Conservation (phyloP, 2,329 filamentous ascomycete genomes). For the Elsinoe perseae region DNA sequence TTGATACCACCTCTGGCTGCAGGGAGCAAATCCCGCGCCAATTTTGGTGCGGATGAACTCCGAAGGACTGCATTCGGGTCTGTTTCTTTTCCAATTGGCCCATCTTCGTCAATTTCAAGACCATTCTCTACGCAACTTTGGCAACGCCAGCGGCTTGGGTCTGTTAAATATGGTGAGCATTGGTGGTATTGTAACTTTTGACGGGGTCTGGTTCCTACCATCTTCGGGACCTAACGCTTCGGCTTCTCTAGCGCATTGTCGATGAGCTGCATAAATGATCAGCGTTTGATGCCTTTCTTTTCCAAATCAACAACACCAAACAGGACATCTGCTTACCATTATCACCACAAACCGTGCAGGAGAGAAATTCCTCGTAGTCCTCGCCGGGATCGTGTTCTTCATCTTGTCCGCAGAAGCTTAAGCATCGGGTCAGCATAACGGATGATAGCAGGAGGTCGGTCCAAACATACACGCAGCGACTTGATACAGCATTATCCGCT, state of each 20-base stretch:
- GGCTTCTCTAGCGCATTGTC: slow-evolving; percentile 74
- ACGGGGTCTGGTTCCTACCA: slow-evolving; percentile 43
- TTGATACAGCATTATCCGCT: slow-evolving; percentile 44
- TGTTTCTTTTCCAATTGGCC: slow-evolving; percentile 30
- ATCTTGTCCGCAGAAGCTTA: slow-evolving; percentile 72
- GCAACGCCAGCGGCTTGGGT: slow-evolving; percentile 55
- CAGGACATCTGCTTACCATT: slow-evolving; percentile 60
- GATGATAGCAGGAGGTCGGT: background rate
- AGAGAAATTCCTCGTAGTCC: slow-evolving; percentile 70
- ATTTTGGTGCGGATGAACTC: slow-evolving; percentile 58
- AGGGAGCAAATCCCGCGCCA: slow-evolving; percentile 59
- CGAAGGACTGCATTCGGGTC: slow-evolving; percentile 38
- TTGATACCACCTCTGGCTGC: slow-evolving; percentile 56
- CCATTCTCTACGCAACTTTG: slow-evolving; percentile 48
- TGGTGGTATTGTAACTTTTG: background rate
- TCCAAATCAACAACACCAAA: slow-evolving; percentile 16
- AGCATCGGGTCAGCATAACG: slow-evolving; percentile 27
- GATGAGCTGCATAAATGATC: slow-evolving; percentile 63
- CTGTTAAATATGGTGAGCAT: slow-evolving; percentile 34
- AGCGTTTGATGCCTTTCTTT: slow-evolving; percentile 29
- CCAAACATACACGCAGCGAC: slow-evolving; percentile 58
- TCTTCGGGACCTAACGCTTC: slow-evolving; percentile 54
- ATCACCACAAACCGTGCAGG: slow-evolving; percentile 70
- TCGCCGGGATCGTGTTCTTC: slow-evolving; percentile 76
- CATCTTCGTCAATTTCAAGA: slow-evolving; percentile 40